Percentiles rank a stretch among this genome's conserved stretches.
Evolutionary conservation across 2,329 filamentous ascomycete genomes (phyloP).

Genomic region (Diaporthe amygdali): DNA sequence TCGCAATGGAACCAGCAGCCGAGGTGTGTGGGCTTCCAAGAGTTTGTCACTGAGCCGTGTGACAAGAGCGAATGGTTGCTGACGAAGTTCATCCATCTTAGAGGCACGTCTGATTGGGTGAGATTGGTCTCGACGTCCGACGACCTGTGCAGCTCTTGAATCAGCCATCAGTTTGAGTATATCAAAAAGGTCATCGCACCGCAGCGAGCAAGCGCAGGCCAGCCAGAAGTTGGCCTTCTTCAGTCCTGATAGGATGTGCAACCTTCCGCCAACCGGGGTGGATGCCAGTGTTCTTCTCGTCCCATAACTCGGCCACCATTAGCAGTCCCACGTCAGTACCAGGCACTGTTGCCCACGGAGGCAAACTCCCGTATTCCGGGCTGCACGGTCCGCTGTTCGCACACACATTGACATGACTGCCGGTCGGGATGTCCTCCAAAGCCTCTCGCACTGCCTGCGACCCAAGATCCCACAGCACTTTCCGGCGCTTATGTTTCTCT

Average conservation of each 20-base stretch:
- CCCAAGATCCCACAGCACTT: neutral
- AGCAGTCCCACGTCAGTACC: slow-evolving; percentile 13
- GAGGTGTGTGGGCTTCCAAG: slow-evolving; percentile 23
- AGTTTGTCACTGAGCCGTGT: slow-evolving; percentile 15
- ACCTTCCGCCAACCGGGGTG: slow-evolving; percentile 24
- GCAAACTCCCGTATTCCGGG: neutral
- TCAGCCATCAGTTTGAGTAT: neutral
- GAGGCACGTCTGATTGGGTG: slow-evolving; percentile 9
- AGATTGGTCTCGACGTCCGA: slow-evolving; percentile 13
- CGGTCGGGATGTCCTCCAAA: slow-evolving; percentile 3
- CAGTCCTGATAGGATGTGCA: slow-evolving; percentile 11
- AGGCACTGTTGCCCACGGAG: slow-evolving; percentile 15
- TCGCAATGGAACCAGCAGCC: slow-evolving; percentile 22
- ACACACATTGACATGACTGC: slow-evolving; percentile 18
- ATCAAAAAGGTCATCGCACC: too few species aligned
- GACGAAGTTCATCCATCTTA: neutral
- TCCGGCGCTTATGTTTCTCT: neutral
- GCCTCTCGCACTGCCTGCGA: slow-evolving; percentile 1
- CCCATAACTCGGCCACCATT: slow-evolving; percentile 20
- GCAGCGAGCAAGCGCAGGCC: slow-evolving; percentile 16
- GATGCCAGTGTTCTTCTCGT: neutral
- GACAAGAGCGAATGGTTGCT: neutral
- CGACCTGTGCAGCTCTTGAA: neutral
- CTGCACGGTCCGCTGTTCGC: slow-evolving; percentile 16
- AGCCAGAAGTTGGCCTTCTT: slow-evolving; percentile 19